Evolutionary conservation across 192 early-diverging fungal species (phyloP).

Genomic region (Linnemannia zychae): DNA sequence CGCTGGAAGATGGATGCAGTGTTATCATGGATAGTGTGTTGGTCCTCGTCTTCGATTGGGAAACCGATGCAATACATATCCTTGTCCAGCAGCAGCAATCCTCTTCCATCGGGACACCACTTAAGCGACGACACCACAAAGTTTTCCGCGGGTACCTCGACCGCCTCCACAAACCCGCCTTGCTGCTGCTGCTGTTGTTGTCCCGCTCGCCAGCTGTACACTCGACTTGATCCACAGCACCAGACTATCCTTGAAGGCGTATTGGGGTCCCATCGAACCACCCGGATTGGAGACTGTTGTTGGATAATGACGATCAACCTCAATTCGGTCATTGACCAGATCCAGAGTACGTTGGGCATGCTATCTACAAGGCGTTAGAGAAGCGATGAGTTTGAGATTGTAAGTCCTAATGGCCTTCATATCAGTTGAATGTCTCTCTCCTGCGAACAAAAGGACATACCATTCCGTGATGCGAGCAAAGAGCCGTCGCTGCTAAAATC

Average conservation of each 20-base stretch:
- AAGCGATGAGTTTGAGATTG: neutral
- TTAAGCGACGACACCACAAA: constrained; percentile 71
- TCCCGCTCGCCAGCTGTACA: constrained; percentile 73
- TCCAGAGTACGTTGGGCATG: constrained; percentile 81
- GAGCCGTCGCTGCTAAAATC: constrained; percentile 75
- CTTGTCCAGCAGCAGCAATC: constrained; percentile 77
- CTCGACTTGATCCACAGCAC: constrained; percentile 66
- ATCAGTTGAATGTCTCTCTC: neutral
- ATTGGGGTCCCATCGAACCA: constrained; percentile 78
- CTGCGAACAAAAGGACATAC: constrained; percentile 59
- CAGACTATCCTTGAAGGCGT: constrained; percentile 67
- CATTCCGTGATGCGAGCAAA: constrained; percentile 74
- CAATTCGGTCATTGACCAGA: constrained; percentile 74
- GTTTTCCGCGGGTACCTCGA: constrained; percentile 59
- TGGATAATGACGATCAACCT: constrained; percentile 67
- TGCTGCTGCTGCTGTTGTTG: constrained; percentile 70
- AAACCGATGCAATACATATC: constrained; percentile 78
- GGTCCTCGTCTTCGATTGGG: constrained; percentile 40
- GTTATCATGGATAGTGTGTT: constrained; percentile 36
- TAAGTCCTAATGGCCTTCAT: neutral
- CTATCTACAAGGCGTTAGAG: constrained; percentile 65
- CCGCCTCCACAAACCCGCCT: constrained; percentile 55
- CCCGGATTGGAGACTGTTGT: constrained; percentile 69
- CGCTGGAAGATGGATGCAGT: constrained; percentile 34
- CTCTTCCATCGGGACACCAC: constrained; percentile 82